These are phyloP conservation scores for Scedosporium dehoogii DNA, from an alignment of 2,329 filamentous ascomycete species.

Conservation along the genomic window DNA sequence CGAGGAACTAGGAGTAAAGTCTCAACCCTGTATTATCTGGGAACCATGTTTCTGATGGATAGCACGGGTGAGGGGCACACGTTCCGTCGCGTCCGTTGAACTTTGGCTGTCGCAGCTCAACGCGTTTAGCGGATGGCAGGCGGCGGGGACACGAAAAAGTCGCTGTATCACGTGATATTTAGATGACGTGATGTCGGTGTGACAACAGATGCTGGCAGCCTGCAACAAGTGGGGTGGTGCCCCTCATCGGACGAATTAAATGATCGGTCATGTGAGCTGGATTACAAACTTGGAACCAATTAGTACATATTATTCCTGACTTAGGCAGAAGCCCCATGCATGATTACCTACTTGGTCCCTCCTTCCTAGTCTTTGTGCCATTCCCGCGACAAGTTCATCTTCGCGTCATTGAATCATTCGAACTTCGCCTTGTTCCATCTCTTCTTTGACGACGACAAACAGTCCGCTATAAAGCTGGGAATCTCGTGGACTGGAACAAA, in stretches of 20 bases:
- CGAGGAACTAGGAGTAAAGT: not conserved
- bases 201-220: not conserved
- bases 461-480: too few species aligned
- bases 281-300: not conserved
- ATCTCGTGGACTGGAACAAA: too few species aligned
- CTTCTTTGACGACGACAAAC: too few species aligned
- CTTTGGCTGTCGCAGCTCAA: not conserved
- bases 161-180: conserved; percentile 2
- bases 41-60: not conserved
- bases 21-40: not conserved
- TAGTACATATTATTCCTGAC: not conserved
- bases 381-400: not conserved
- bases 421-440: too few species aligned
- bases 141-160: conserved; percentile 1
- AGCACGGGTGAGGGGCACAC: not conserved
- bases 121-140: not conserved
- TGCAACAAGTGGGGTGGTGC: not conserved
- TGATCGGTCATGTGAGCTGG: not conserved
- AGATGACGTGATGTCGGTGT: too few species aligned
- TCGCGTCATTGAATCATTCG: not conserved
- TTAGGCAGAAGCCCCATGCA: not conserved
- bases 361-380: not conserved
- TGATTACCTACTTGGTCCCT: not conserved
- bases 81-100: not conserved
- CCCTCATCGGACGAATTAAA: too few species aligned